Evolutionary conservation across 371 early-diverging fungal species (phyloP).

Genomic region (Mucor racemosus): DNA sequence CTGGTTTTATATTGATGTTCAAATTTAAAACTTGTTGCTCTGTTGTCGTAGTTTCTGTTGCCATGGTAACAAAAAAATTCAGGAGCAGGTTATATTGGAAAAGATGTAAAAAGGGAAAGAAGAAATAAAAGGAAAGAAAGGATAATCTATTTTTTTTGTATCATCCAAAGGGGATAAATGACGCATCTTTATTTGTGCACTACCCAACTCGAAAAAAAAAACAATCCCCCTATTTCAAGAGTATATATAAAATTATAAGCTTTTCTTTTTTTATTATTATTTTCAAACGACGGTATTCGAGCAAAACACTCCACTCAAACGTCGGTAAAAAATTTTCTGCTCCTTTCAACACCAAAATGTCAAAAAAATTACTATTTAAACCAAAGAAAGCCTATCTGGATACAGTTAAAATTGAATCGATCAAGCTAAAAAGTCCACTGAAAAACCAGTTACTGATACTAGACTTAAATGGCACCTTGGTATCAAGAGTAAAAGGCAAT

Average conservation of each 20-base stretch:
- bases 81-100: conserved; percentile 3
- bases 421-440: conserved; percentile 1
- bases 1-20: conserved; percentile 10
- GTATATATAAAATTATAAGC: not conserved
- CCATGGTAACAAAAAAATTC: not conserved
- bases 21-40: not conserved
- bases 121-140: conserved; percentile 5
- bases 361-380: not conserved
- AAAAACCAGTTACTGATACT: conserved; percentile 60
- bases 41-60: conserved; percentile 9
- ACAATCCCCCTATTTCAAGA: not conserved
- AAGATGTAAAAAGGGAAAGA: conserved; percentile 9
- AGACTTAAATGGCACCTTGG: conserved; percentile 78
- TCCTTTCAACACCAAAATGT: conserved; percentile 1
- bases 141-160: not conserved
- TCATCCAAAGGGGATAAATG: conserved; percentile 14
- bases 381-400: conserved; percentile 16
- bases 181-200: conserved; percentile 21
- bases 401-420: conserved; percentile 1
- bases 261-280: not conserved
- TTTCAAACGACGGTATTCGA: not conserved
- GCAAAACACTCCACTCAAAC: not conserved
- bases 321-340: not conserved
- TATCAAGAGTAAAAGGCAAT: conserved; percentile 42
- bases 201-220: not conserved